Evolutionary conservation across 345 rosid genomes (phyloP), one percentile per base, ranked within the genome.

Genomic region (Eucalyptus tenuipes): DNA sequence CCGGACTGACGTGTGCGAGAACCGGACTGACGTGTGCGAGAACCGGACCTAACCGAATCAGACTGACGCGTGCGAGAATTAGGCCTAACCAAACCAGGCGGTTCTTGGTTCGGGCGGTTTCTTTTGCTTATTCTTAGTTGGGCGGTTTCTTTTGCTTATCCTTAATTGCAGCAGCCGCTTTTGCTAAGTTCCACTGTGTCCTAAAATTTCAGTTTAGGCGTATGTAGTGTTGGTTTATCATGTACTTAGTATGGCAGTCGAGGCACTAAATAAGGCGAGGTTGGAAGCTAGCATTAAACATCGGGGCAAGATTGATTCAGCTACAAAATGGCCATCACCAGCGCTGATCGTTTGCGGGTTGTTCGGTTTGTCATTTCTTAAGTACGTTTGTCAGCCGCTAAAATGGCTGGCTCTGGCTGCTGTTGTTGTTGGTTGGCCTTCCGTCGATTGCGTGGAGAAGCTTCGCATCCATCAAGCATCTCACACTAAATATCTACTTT

Each of bases 311-410:
- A 90, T 89, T 2, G 90, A 91, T 75, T 91, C 91, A 85, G 89
- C 90, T 79, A 94, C 92, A 64, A 95, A 95, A 93, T 96, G 97
- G 99, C 98, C 99, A 82, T 95, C 96, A 37, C 96, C 96, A 11
- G 94, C 89, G 40, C 95, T 95, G 44, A 20, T 94, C 49, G 92
- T 90, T 71, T 92, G 95, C 88, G 98, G 98, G 3, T 7, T 95
- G 71, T 93, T 96, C 61, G 55, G 87, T 37, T 64, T 96, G 3
- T 96, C 98, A 3, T 80, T 95, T 89, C 55, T 96, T 86, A 91
- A 95, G 88, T 96, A 91, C 13, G 89, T 92, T 5, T 96, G 88
- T 88, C 90, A 88, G 87, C 99, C 98, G 1, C 44, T 95, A 22
- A 90, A 89, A 40, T 97, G 96, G 98, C 86, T 96, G 5, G 98